phyloP scores from a whole-genome alignment of 805 yeast genomes.

The Saccharomycopsis lassenensis region DNA sequence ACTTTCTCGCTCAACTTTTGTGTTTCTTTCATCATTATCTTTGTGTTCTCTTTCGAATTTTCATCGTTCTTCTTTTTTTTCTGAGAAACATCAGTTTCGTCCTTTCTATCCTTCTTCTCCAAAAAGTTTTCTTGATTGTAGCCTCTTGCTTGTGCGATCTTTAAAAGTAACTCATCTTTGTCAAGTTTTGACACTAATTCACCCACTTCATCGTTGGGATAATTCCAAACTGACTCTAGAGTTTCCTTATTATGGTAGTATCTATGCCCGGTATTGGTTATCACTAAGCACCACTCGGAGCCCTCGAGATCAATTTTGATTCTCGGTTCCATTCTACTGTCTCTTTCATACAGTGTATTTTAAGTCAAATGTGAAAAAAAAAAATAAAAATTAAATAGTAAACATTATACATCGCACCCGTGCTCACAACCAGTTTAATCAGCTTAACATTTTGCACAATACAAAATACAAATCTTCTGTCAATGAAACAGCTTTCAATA shows the following conservation, averaged over 20 bases:
- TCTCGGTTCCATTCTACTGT: conserved; percentile 7
- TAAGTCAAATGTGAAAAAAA: background rate
- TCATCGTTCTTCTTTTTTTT: conserved; percentile 2
- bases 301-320: conserved; percentile 9
- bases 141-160: conserved; percentile 31
- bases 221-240: conserved; percentile 26
- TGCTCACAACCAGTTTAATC: no score
- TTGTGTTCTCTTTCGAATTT: background rate
- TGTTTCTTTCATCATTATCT: background rate
- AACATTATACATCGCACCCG: background rate
- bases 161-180: conserved; percentile 22
- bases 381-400: background rate
- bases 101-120: conserved; percentile 15
- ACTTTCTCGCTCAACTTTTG: background rate
- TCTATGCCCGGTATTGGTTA: conserved; percentile 32
- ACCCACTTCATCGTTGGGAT: conserved; percentile 19
- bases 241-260: conserved; percentile 28
- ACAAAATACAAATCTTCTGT: no score
- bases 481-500: no score
- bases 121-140: conserved; percentile 3
- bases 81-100: conserved; percentile 9
- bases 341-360: background rate
- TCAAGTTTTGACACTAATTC: conserved; percentile 15
- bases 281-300: conserved; percentile 32
- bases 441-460: no score